Base-by-base conservation (phyloP, 202 grass and related monocot species). In the Carex sylvatica region DNA sequence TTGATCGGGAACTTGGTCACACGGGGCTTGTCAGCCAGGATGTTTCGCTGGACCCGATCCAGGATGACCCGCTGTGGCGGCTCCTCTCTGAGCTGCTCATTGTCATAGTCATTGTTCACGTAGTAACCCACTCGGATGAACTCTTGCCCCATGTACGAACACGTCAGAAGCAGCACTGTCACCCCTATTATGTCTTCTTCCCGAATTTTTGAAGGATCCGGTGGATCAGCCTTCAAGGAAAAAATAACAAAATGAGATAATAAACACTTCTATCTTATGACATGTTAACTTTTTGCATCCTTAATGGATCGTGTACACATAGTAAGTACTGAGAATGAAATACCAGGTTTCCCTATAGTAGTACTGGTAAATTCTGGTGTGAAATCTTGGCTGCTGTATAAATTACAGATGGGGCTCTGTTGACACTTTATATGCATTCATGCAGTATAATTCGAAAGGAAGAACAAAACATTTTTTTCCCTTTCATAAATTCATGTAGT, bases 111-210 rank as follows among this genome's bases (percentile, higher is more conserved):
- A 10, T 99, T 99, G 89, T 95, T 99, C 67, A 99, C 96, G 0
- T 99, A 99, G 86, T 99, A 99, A 31, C 96, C 96, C 61, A 99
- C 96, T 81, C 96, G 89, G 83, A 99, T 95, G 89, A 99, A 99
- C 83, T 99, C 96, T 69, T 99, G 96, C 10, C 96, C 93, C 86
- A 99, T 70, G 82, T 95, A 99, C 4, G 96, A 99, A 82, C 93
- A 99, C 22, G 96, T 99, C 86, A 99, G 70, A 18, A 99, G 85
- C 72, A 99, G 85, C 80, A 99, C 96, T 0, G 96, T 99, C 52
- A 99, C 96, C 12, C 96, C 93, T 18, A 95, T 99, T 66, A 99
- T 99, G 82, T 99, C 96, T 86, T 99, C 88, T 83, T 99, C 96
- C 12, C 93, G 84, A 4, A 99, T 99, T 86, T 95, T 99, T n/a